phyloP scores from a whole-genome alignment of 2,329 filamentous ascomycete genomes.

The Gyromitra esculenta region DNA sequence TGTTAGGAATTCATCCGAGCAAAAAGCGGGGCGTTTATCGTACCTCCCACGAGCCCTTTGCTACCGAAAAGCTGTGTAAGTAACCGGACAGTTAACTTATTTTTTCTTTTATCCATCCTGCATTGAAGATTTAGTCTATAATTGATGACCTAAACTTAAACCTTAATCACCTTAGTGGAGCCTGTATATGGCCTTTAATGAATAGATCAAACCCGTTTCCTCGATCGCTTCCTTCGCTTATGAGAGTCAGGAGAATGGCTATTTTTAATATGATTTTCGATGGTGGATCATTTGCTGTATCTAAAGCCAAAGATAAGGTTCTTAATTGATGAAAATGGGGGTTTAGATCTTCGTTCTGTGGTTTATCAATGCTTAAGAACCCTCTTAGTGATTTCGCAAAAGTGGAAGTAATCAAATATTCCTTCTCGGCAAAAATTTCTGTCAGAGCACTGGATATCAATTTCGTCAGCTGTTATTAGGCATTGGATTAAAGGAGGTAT shows the following conservation, averaged over 20 bases:
- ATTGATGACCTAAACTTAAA: not conserved
- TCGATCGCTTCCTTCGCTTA: not conserved
- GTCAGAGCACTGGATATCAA: constrained; percentile 22
- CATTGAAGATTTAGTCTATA: not conserved
- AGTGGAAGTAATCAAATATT: constrained; percentile 28
- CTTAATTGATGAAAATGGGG: not conserved
- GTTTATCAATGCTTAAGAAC: constrained; percentile 2
- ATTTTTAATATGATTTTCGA: constrained; percentile 3
- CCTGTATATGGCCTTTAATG: not conserved
- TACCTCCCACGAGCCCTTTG: constrained; percentile 22
- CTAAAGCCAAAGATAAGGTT: not conserved
- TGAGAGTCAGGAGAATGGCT: constrained; percentile 13
- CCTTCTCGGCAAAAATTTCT: constrained; percentile 41
- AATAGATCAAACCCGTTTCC: constrained; percentile 12
- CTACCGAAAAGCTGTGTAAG: constrained; percentile 22
- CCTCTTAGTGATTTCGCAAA: not conserved
- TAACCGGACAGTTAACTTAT: constrained; percentile 5
- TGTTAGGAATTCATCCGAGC: not conserved
- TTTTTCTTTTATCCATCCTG: constrained; percentile 19
- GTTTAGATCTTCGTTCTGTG: not conserved
- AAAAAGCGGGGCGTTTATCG: not conserved
- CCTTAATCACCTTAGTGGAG: not conserved
- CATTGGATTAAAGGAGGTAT: not conserved
- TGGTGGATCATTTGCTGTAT: not conserved
- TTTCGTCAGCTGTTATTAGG: not conserved